A percentile compares a stretch with the other conserved stretches of the same genome.
phyloP scores from a whole-genome alignment of 495 filamentous ascomycete species.

The Neurospora africana region DNA sequence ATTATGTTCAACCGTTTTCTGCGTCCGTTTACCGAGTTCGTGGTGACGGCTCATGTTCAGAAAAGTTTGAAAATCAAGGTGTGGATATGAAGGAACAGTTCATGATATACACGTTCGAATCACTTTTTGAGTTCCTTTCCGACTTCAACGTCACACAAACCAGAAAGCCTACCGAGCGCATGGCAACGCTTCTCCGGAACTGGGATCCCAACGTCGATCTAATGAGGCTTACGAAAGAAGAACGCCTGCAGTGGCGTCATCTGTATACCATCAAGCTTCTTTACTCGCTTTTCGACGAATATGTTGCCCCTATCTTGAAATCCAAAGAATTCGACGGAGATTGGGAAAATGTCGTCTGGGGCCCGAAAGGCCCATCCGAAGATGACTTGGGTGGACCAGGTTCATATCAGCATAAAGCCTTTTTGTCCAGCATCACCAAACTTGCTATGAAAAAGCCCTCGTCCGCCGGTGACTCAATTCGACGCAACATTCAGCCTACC shows the following conservation, averaged over 20 bases:
- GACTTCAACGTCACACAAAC: background rate
- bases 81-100: background rate
- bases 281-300: background rate
- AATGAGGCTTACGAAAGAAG: background rate
- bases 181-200: background rate
- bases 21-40: background rate
- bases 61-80: background rate
- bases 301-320: background rate
- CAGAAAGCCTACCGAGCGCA: background rate
- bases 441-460: background rate
- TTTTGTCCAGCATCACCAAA: background rate
- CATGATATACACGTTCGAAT: background rate
- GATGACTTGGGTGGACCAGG: background rate
- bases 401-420: background rate
- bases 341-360: background rate
- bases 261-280: background rate
- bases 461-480: background rate
- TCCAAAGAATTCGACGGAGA: background rate
- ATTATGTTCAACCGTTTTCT: background rate
- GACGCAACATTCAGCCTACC: background rate
- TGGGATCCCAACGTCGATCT: background rate
- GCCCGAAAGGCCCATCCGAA: background rate
- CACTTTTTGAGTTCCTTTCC: background rate
- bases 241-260: background rate
- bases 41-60: background rate